Percentiles rank a stretch among this genome's conserved stretches.
phyloP scores from a whole-genome alignment of 768 basidiomycete genomes.

The Rossbeevera mucosa region DNA sequence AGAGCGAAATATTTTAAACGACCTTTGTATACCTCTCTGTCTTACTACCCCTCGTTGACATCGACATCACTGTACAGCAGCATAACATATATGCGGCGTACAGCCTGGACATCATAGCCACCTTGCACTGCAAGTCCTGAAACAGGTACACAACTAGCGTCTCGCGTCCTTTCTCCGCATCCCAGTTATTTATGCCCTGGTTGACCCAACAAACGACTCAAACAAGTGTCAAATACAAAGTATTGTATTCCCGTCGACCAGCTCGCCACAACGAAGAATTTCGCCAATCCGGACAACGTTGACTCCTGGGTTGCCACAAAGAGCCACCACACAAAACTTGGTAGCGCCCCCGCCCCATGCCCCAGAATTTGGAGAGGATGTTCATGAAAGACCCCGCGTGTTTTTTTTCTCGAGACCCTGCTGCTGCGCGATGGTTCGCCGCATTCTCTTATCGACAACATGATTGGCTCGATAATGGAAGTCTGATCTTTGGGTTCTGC shows the following conservation, averaged over 20 bases:
- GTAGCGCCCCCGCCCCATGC: background rate
- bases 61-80: background rate
- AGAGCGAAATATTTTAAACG: background rate
- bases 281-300: background rate
- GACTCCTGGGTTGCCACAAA: background rate
- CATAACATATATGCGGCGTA: background rate
- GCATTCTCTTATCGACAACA: background rate
- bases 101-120: background rate
- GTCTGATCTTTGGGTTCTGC: too few relatives aligned
- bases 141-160: background rate
- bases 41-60: background rate
- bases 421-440: too few relatives aligned
- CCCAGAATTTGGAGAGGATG: background rate
- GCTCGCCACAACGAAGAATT: background rate
- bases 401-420: background rate
- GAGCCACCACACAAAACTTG: too few relatives aligned
- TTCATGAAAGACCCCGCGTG: too few relatives aligned
- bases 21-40: background rate
- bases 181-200: background rate
- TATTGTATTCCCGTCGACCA: background rate
- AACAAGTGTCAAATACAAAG: background rate
- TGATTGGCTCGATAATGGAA: too few relatives aligned
- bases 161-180: background rate
- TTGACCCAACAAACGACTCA: background rate
- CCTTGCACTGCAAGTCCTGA: background rate